Base-by-base conservation (phyloP, 331 rosid genomes). In the Saraca asoca region DNA sequence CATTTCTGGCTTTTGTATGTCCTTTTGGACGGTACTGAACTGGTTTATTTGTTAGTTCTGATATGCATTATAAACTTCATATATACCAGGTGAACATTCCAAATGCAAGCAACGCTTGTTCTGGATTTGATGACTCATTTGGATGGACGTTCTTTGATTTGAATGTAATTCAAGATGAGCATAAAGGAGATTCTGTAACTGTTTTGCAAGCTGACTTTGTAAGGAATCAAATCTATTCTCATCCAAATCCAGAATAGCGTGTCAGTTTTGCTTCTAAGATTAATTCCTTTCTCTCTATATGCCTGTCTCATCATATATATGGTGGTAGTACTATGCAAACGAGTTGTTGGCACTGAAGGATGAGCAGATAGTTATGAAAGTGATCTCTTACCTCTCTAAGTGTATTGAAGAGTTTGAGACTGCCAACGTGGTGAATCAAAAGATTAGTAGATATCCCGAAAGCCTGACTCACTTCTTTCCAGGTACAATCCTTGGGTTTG, bases 131-230 rank as follows among this genome's bases (percentile, higher is more conserved):
- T 39, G 54, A 48, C 59, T 76, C 87, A 19, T 79, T 71, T 17
- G 90, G 87, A 37, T 82, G 90, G 87, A 74, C 85, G 54, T 79
- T 85, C 83, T 79, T 82, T 66, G 66, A 85, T 68, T 72, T 85
- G 71, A 85, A 79, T 37, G 60, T 46, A 64, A 82, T 85, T 72
- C 75, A 85, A 12, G 87, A 85, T 8, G 85, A 77, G 75, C 63
- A 79, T 62, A 78, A 65, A 60, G 82, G 64, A 6, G 63, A 68
- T 60, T 14, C 74, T 9, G 74, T 51, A 39, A 82, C 85, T 38
- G 85, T 85, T 52, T n/a, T 85, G 49, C 87, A 74, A 67, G 87
- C 87, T 61, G 87, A 82, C 71, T 85, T 77, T 64, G 90, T 85
- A 68, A 82, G 90, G 70, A 58, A 56, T 64, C 31, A 7, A 15